Percentiles rank a stretch among this genome's conserved stretches.
Conservation (phyloP, 2,329 filamentous ascomycete genomes). For the Fusarium albosuccineum region DNA sequence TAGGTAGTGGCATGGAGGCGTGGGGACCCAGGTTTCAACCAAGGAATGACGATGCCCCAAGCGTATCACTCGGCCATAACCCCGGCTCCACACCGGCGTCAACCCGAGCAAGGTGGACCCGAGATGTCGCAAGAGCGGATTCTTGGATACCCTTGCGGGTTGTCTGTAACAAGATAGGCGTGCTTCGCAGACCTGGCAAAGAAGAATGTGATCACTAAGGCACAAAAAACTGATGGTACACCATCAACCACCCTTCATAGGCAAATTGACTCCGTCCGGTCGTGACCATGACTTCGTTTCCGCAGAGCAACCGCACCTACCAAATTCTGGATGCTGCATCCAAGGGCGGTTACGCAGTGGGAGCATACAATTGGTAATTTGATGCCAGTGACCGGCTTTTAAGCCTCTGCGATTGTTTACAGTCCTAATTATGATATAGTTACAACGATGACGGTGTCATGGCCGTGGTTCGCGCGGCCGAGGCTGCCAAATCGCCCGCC, state of each 20-base stretch:
- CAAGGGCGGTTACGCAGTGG: constrained; percentile 59
- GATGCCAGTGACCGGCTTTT: neutral
- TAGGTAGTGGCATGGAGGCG: too few relatives aligned
- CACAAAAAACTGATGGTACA: neutral
- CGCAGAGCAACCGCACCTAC: constrained; percentile 38
- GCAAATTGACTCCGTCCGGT: neutral
- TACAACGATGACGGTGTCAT: constrained; percentile 75
- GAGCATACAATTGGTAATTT: constrained; percentile 59
- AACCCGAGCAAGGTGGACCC: neutral
- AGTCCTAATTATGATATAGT: neutral
- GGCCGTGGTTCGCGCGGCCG: constrained; percentile 71
- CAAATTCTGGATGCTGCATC: constrained; percentile 62
- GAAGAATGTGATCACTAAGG: neutral
- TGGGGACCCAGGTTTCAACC: neutral
- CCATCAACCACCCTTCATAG: neutral
- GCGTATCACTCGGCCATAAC: neutral
- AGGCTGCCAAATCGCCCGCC: constrained; percentile 69
- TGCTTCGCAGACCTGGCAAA: neutral
- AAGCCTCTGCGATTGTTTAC: neutral
- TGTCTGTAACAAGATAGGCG: neutral
- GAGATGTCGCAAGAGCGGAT: neutral
- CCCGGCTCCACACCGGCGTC: neutral
- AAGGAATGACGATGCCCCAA: neutral
- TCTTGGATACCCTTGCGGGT: neutral
- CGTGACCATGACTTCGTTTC: constrained; percentile 18